These are phyloP conservation scores for Arthrobotrys sphaeroides DNA, from an alignment of 2,329 filamentous ascomycete genomes.

Conservation along the genomic window DNA sequence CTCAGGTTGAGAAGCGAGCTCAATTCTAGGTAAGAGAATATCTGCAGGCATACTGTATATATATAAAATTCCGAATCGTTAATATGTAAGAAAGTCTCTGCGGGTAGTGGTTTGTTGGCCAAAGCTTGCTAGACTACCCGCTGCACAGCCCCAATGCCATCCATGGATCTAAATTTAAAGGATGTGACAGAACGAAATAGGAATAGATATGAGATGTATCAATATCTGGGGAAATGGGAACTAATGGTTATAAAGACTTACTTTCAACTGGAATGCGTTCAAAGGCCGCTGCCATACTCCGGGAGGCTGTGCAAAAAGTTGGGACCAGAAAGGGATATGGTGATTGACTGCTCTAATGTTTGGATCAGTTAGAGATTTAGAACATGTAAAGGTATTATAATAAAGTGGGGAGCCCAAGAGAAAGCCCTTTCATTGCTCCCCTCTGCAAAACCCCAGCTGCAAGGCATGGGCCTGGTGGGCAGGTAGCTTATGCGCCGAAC, in stretches of 20 bases:
- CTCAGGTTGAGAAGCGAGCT: conserved; percentile 52
- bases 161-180: conserved; percentile 51
- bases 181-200: conserved; percentile 50
- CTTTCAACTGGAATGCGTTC: conserved; percentile 52
- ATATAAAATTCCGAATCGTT: conserved; percentile 36
- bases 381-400: conserved; percentile 51
- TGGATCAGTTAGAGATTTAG: conserved; percentile 45
- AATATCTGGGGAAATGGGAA: conserved; percentile 36
- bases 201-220: conserved; percentile 46
- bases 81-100: conserved; percentile 29
- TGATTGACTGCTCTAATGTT: conserved; percentile 42
- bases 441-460: conserved; percentile 36
- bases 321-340: conserved; percentile 51
- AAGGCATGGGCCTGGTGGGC: conserved; percentile 50
- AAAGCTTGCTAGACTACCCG: conserved; percentile 54
- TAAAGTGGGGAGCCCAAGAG: conserved; percentile 51
- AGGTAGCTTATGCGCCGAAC: conserved; percentile 52
- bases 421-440: conserved; percentile 44
- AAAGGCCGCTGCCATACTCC: conserved; percentile 52
- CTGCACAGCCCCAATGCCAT: conserved; percentile 53
- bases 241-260: conserved; percentile 36
- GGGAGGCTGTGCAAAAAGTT: conserved; percentile 52
- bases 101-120: conserved; percentile 42
- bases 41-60: conserved; percentile 48
- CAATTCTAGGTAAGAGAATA: conserved; percentile 52